Evolutionary conservation across 75 land plant species (phyloP), one percentile per base, ranked within the genome.

Genomic region (Pinus tabuliformis): DNA sequence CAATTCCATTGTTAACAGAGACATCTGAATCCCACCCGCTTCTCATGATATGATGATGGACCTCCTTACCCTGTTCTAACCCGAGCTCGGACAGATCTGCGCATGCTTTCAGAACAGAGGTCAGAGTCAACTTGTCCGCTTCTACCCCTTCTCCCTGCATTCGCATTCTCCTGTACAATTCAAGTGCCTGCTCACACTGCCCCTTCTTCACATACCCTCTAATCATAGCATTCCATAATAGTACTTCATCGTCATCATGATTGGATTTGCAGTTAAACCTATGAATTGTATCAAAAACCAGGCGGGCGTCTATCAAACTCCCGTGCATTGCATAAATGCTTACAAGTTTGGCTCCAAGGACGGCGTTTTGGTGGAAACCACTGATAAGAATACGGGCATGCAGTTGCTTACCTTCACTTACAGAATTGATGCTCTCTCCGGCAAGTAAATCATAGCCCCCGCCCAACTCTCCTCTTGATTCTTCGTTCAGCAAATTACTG

Each of bases 381-480:
- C 78, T 61, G 20, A 65, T 62, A 68, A 84, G 68, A 62, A 84
- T 57, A 30, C 59, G 78, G 39, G 58, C 77, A 58, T 84, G 86
- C 3, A 81, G n/a, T 49, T 78, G 83, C 39, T 80, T 77, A 49
- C 54, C 54, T 49, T 49, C 54, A 9, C 54, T 9, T 39, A 80
- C 74, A 49, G 74, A 57, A 1, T n/a, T 56, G 65, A 74, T 45
- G 79, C 70, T 66, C 22, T 33, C 59, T 64, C 82, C 74, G 20
- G 26, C 54, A 17, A 63, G 60, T 20, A 84, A 36, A 49, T 49
- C 54, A 49, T 9, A 49, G 11, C 11, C 54, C 12, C 9, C 54
- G 12, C 12, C 12, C 54, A 49, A 49, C 54, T 49, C 54, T 49
- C 54, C 12, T 49, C 12, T 49, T 49, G 54, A 11, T 49, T 49